phyloP scores from a whole-genome alignment of 2,329 filamentous ascomycete genomes.

The Hypoxylon sp. region DNA sequence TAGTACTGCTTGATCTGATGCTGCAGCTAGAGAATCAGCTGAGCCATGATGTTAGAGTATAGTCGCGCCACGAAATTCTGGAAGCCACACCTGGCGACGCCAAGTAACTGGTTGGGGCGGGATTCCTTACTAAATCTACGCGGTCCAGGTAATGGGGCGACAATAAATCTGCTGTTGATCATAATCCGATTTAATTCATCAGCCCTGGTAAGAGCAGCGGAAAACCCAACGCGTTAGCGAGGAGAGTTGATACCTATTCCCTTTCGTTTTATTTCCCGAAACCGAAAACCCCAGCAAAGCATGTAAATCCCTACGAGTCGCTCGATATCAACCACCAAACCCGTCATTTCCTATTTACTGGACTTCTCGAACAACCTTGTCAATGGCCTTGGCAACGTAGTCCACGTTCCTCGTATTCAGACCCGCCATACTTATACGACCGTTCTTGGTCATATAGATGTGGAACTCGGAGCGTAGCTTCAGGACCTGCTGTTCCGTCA shows the following conservation, averaged over 20 bases:
- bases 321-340: conserved; percentile 4
- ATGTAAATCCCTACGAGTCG: conserved; percentile 13
- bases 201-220: conserved; percentile 7
- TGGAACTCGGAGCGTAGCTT: conserved; percentile 78
- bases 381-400: conserved; percentile 90
- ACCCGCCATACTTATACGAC: conserved; percentile 98
- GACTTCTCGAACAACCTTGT: conserved; percentile 79
- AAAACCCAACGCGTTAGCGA: conserved; percentile 26
- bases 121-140: background rate
- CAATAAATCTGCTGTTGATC: conserved; percentile 15
- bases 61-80: background rate
- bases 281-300: conserved; percentile 28
- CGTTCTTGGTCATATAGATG: conserved; percentile 97
- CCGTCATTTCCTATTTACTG: conserved; percentile 39
- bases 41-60: background rate
- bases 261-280: conserved; percentile 25
- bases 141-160: background rate
- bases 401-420: conserved; percentile 92
- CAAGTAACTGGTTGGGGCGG: background rate
- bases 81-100: background rate
- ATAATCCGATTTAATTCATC: conserved; percentile 22
- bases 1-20: background rate
- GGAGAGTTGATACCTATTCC: conserved; percentile 23
- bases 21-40: background rate
- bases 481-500: conserved; percentile 78